These are phyloP conservation scores for Pulveroboletus sp. DNA, from an alignment of 768 basidiomycete genomes.

Conservation along the genomic window DNA sequence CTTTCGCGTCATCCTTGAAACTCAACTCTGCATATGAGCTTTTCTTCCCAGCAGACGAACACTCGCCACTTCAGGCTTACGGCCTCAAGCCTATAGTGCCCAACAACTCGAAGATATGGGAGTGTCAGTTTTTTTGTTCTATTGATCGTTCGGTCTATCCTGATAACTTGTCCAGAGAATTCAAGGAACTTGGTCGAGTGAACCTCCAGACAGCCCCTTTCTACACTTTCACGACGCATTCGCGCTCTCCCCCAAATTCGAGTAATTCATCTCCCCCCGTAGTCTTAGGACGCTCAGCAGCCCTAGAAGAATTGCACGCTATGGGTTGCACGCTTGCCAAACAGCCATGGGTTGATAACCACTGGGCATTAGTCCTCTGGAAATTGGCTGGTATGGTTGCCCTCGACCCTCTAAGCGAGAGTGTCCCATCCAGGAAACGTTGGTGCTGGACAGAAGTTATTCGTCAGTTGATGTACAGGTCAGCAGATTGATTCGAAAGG, in stretches of 20 bases:
- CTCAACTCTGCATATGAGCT: conserved; percentile 20
- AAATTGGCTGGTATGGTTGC: conserved; percentile 84
- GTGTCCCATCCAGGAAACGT: conserved; percentile 41
- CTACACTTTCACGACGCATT: conserved; percentile 52
- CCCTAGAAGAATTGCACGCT: conserved; percentile 49
- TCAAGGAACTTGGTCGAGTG: conserved; percentile 49
- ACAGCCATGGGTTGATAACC: conserved; percentile 84
- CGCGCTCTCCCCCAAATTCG: conserved; percentile 26
- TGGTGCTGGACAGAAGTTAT: conserved; percentile 87
- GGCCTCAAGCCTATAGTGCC: conserved; percentile 43
- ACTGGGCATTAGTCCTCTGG: conserved; percentile 90
- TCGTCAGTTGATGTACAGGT: conserved; percentile 85
- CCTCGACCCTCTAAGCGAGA: conserved; percentile 62
- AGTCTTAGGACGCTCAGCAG: conserved; percentile 49
- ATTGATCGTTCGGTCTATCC: neutral
- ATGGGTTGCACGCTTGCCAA: conserved; percentile 67
- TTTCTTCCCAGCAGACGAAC: conserved; percentile 38
- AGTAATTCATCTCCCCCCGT: conserved; percentile 16
- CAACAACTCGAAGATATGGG: conserved; percentile 47
- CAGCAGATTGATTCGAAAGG: conserved; percentile 11
- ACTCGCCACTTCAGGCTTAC: conserved; percentile 46
- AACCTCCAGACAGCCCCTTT: conserved; percentile 52
- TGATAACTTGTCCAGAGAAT: conserved; percentile 38
- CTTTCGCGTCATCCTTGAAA: neutral
- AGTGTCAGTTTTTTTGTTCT: conserved; percentile 42